Evolutionary conservation across 148 eudicot genomes (phyloP).

Genomic region (Mesembryanthemum crystallinum): DNA sequence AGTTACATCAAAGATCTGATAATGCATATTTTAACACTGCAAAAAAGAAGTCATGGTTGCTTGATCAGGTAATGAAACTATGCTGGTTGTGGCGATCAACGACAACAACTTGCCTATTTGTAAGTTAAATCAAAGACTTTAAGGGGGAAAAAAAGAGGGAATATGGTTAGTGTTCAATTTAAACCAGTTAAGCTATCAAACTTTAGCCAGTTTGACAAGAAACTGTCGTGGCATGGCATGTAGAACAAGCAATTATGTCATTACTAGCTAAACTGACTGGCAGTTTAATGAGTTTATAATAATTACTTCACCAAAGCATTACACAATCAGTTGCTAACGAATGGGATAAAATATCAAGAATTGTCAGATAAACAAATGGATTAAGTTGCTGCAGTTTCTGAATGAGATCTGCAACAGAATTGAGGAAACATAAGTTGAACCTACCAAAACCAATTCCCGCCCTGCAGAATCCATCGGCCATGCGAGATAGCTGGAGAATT

Average conservation of each 20-base stretch:
- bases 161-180: background rate
- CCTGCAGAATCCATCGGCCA: too few relatives aligned
- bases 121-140: background rate
- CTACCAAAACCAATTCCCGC: too few relatives aligned
- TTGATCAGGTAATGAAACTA: conserved; percentile 9
- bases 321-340: background rate
- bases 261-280: too few relatives aligned
- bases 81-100: background rate
- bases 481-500: too few relatives aligned
- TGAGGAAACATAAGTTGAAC: background rate
- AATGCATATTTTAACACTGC: background rate
- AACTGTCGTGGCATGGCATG: conserved; percentile 1
- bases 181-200: conserved; percentile 1
- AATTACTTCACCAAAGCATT: conserved; percentile 6
- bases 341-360: too few relatives aligned
- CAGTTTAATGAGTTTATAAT: conserved; percentile 9
- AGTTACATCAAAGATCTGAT: too few relatives aligned
- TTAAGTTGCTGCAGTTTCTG: background rate
- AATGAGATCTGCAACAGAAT: background rate
- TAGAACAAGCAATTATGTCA: conserved; percentile 9
- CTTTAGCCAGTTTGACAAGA: conserved; percentile 15
- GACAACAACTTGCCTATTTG: background rate
- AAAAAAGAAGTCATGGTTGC: conserved; percentile 16
- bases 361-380: too few relatives aligned
- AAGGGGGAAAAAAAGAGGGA: background rate